Evolutionary conservation across 257 asterid species (phyloP).

Genomic region (Agastache rugosa): DNA sequence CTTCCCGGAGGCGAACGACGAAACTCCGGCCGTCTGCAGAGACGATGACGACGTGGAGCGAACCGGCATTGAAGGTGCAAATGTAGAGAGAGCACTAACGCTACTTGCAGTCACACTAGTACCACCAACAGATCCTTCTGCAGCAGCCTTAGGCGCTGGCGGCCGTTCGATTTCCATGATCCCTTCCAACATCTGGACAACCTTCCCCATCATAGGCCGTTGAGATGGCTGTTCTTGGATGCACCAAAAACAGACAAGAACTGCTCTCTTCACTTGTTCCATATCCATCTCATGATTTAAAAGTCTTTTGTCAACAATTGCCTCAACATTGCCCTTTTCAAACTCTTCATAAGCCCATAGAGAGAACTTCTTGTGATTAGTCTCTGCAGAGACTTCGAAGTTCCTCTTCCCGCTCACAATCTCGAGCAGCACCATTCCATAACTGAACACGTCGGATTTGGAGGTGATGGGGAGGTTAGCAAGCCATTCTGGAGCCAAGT

Average conservation of each 20-base stretch:
- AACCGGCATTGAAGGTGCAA: constrained; percentile 58
- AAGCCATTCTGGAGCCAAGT: constrained; percentile 89
- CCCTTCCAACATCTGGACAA: constrained; percentile 92
- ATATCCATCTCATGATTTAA: constrained; percentile 52
- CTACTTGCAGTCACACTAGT: constrained; percentile 52
- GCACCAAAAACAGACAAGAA: constrained; percentile 87
- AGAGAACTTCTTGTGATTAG: constrained; percentile 60
- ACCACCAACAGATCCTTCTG: constrained; percentile 62
- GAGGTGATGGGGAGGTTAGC: constrained; percentile 88
- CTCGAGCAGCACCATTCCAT: constrained; percentile 85
- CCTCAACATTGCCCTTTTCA: constrained; percentile 64
- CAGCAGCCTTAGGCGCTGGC: constrained; percentile 63
- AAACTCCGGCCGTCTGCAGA: constrained; percentile 47
- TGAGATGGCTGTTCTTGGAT: constrained; percentile 92
- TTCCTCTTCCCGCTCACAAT: constrained; percentile 87
- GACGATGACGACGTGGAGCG: constrained; percentile 62
- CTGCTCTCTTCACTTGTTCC: constrained; percentile 68
- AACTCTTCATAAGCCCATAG: constrained; percentile 87
- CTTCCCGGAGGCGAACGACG: constrained; percentile 49
- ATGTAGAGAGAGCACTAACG: constrained; percentile 54
- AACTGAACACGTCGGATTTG: constrained; percentile 77
- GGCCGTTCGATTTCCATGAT: constrained; percentile 64
- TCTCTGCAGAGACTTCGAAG: constrained; percentile 72
- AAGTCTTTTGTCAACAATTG: constrained; percentile 60
- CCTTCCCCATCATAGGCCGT: constrained; percentile 89